Base-by-base conservation (phyloP, 2,329 filamentous ascomycete genomes). In the Colletotrichum plurivorum region DNA sequence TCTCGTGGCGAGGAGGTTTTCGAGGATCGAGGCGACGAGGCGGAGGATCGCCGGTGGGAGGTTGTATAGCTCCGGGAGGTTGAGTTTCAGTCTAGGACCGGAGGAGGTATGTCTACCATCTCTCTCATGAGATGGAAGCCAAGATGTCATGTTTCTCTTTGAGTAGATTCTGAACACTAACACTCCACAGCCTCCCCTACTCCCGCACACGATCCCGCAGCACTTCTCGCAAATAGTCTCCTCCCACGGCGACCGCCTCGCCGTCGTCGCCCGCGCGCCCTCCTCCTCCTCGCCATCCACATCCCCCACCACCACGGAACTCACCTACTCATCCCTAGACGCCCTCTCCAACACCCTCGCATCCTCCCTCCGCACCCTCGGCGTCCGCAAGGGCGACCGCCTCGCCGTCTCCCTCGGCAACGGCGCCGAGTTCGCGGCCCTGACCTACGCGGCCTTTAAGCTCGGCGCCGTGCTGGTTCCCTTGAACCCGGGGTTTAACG, bases 381-480 rank as follows among this genome's bases (percentile, higher is more conserved):
- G 94, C 3, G 93, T 98, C 1, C 85, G 82, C 69, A 97, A 95
- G 76, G 94, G 94, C 5, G 92, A 97, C 77, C 88, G 94, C 39
- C 93, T 98, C 12, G 95, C 93, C 15, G 90, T 98, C 27, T 95
- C 92, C 69, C 83, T 98, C 59, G 95, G 95, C 16, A 98, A 97
- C 80, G 91, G 90, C 49, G 84, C 92, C 73, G 94, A 97, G 79
- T 95, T 94, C 78, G 94, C 93, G 3, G 91, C 92, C 57, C 87
- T 96, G 20, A 95, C 92, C 6, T 98, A 98, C 80, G 95, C 95
- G 1, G 80, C 96, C 63, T 97, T 95, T 84, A 98, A 98, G 80
- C 87, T 98, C 10, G 96, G 96, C n/a, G 95, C 94, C 25, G 89
- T 98, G 58, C 84, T 98, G 71, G 95, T 97, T n/a, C 96, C 95